Base-by-base conservation (phyloP, 1,284 basidiomycete genomes). In the Leccinum griseonigrum region DNA sequence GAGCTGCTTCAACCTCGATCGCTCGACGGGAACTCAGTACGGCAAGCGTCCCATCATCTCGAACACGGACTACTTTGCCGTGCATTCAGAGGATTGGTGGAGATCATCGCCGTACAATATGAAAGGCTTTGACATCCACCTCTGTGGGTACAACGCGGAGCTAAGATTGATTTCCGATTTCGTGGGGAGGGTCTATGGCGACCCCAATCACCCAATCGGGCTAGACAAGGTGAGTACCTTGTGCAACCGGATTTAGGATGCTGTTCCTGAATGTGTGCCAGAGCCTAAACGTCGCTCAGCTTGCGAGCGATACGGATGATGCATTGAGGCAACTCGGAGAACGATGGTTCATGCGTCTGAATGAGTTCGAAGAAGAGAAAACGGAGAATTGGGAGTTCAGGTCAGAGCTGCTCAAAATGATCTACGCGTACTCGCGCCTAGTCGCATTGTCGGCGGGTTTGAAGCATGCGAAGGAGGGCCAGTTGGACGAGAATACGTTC, bases 1-100 rank as follows among this genome's bases (percentile, higher is more conserved):
- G 64, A 92, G 91, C 71, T 93, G 92, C 74, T 92, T 89, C 76
- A 92, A 92, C 72, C 76, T 95, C 52, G 92, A 95, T 72, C 86
- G 92, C 16, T 91, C 88, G 1, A 89, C 85, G 18, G 85, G 89
- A 28, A 88, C 88, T 10, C 91, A 94, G 75, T 92, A 94, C 74
- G 92, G 92, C 58, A 93, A 93, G 76, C 81, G 83, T 1, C 84
- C 90, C 18, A 88, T 88, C 60, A 91, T 95, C 74, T 82, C 80
- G 63, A 83, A 87, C 63, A 78, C 78, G n/a, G 91, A 92, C 71
- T 91, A 89, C 66, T 85, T 88, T 67, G 88, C 91, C 16, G 83
- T 83, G 60, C 88, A 92, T 69, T 88, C 85, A 3, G 83, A 84
- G 53, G 77, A 84, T 59, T 95, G 92, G 92, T 92, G 89, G 85